Base-by-base conservation (phyloP, 1,284 basidiomycete species). In the Ustilago lituana region DNA sequence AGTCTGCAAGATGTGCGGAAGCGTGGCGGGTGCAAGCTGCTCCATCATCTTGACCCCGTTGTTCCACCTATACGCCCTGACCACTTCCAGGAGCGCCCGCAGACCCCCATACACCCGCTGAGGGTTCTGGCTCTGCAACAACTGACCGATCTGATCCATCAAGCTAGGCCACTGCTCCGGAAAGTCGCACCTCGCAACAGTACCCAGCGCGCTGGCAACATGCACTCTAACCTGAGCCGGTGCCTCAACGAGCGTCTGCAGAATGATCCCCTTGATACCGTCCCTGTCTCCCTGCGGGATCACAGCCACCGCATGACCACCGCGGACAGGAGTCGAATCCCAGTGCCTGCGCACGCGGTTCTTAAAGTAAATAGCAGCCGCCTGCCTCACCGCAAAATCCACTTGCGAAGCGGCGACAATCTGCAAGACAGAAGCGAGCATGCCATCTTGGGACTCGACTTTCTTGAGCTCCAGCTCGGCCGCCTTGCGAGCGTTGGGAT, bases 391-490 rank as follows among this genome's bases (percentile, higher is more conserved):
- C 3, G 75, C 44, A 12, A 70, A 19, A 27, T 79, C 76, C 11
- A 74, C 53, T 24, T 81, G 68, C 14, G 53, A 19, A 19, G 72
- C 61, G 2, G 72, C 54, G 5, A 81, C 64, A 19, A 82, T 43
- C 40, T 78, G 73, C 35, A 82, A 74, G 43, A 74, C 76, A 15
- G 73, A 67, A 10, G 69, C 50, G 35, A 82, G 76, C 77, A 82
- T 80, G 32, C 79, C 80, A 47, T 70, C 67, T 46, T 79, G 73
- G 15, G 57, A 43, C 50, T 82, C 80, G 39, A 81, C 58, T 45
- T 71, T 72, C 23, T 70, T 71, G 32, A 82, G 72, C 51, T 82
- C 79, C 31, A 80, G 71, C 74, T 82, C 80, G 20, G 80, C 78
- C 1, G 74, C 56, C 39, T 73, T 77, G 11, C 80, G 75, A 32